Conservation (phyloP, 805 yeast species). For the Kuraishia ogatae region DNA sequence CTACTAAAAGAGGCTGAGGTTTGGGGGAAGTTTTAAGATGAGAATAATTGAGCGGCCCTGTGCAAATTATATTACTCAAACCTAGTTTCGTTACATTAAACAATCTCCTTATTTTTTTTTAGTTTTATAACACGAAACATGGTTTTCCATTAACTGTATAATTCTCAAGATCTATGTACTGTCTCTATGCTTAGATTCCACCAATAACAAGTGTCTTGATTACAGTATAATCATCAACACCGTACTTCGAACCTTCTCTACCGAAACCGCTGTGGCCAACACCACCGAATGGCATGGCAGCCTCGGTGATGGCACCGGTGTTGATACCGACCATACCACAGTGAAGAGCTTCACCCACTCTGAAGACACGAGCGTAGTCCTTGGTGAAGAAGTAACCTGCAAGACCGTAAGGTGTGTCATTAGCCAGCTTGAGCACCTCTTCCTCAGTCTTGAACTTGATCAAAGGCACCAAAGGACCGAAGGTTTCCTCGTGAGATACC, state of each 20-base stretch:
- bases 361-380: slow-evolving; percentile 44
- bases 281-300: slow-evolving; percentile 72
- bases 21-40: no score
- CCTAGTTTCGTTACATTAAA: no score
- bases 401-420: slow-evolving; percentile 61
- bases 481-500: slow-evolving; percentile 64
- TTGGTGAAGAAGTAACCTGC: slow-evolving; percentile 69
- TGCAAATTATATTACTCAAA: no score
- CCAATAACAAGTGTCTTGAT: slow-evolving; percentile 58
- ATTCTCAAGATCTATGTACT: neutral
- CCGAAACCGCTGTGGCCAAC: slow-evolving; percentile 74
- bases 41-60: no score
- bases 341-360: slow-evolving; percentile 59
- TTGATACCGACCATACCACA: slow-evolving; percentile 81
- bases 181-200: slow-evolving; percentile 10
- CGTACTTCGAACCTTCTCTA: slow-evolving; percentile 71
- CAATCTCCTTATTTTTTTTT: no score
- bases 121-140: no score
- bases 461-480: slow-evolving; percentile 74
- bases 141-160: no score
- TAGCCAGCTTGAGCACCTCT: slow-evolving; percentile 55
- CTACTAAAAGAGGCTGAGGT: no score
- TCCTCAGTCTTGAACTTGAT: slow-evolving; percentile 56
- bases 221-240: slow-evolving; percentile 63
- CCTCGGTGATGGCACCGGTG: slow-evolving; percentile 63